A percentile compares a stretch with the other conserved stretches of the same genome.
These are phyloP conservation scores for Pichia sp. DNA, from an alignment of 1,139 yeast species.

Conservation along the genomic window DNA sequence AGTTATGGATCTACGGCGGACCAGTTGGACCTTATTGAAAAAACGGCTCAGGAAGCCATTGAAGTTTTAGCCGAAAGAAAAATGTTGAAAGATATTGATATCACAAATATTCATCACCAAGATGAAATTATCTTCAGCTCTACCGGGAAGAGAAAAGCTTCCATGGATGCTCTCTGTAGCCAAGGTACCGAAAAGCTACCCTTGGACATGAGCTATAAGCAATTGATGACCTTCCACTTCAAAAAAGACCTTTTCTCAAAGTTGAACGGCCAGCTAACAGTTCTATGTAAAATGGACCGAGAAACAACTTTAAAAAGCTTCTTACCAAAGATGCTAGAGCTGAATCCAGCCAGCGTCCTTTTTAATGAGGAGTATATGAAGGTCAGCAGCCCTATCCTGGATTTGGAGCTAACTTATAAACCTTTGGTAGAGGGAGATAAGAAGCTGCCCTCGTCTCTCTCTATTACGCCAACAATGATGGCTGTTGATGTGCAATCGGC, in stretches of 20 bases:
- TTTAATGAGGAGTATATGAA: not conserved
- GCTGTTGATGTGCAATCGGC: slow-evolving; percentile 18
- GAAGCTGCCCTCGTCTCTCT: slow-evolving; percentile 16
- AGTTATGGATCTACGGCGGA: slow-evolving; percentile 13
- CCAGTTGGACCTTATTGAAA: slow-evolving; percentile 20
- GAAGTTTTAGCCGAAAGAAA: slow-evolving; percentile 16
- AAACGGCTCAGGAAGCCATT: slow-evolving; percentile 13
- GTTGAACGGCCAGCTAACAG: slow-evolving; percentile 13
- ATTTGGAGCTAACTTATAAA: slow-evolving; percentile 5
- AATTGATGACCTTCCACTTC: not conserved
- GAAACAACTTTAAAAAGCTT: slow-evolving; percentile 12
- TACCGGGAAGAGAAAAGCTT: slow-evolving; percentile 9
- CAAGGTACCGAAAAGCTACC: not conserved
- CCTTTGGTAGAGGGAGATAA: not conserved
- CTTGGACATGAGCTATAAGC: not conserved
- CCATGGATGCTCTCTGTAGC: not conserved
- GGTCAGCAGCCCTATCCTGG: slow-evolving; percentile 1
- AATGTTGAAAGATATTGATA: slow-evolving; percentile 17
- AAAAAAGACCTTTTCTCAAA: slow-evolving; percentile 17
- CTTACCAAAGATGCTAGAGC: slow-evolving; percentile 15
- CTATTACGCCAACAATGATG: slow-evolving; percentile 14
- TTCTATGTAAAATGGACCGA: slow-evolving; percentile 7
- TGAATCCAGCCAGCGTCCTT: not conserved
- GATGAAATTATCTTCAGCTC: slow-evolving; percentile 17
- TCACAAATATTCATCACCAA: slow-evolving; percentile 15